A percentile compares a stretch with the other conserved stretches of the same genome.
phyloP scores from a whole-genome alignment of 169 alveolate species.

The Theileria annulata region DNA sequence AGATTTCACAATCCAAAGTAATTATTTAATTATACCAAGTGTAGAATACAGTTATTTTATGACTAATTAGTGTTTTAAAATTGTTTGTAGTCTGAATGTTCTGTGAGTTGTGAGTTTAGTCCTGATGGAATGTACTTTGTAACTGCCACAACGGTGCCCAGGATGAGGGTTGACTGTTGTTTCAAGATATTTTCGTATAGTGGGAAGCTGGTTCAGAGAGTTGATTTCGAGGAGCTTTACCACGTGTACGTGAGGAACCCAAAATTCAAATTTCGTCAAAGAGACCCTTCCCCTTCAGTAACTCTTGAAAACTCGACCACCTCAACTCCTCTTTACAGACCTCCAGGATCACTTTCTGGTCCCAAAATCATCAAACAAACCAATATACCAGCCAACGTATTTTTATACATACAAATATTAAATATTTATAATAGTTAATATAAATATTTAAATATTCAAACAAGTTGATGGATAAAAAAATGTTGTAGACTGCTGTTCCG shows the following conservation, averaged over 20 bases:
- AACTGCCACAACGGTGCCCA: conserved; percentile 86
- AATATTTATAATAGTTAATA: not conserved
- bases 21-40: not conserved
- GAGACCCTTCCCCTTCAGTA: conserved; percentile 69
- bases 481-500: conserved; percentile 36
- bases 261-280: conserved; percentile 14
- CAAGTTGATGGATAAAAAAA: not conserved
- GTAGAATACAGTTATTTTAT: not conserved
- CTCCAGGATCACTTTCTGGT: conserved; percentile 70
- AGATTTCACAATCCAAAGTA: conserved; percentile 72
- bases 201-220: conserved; percentile 72
- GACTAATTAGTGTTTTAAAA: not conserved
- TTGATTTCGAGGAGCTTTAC: conserved; percentile 72
- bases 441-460: not conserved
- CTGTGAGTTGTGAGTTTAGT: conserved; percentile 77
- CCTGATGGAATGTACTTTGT: conserved; percentile 80
- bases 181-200: conserved; percentile 76
- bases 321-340: conserved; percentile 69
- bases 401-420: not conserved
- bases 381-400: conserved; percentile 26
- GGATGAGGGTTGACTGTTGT: conserved; percentile 89
- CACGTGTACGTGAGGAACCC: conserved; percentile 59
- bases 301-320: conserved; percentile 27
- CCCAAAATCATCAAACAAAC: conserved; percentile 11
- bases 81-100: conserved; percentile 59